Evolutionary conservation across 1,139 yeast genomes (phyloP).

Genomic region (Kurtzmaniella quercitrusa): DNA sequence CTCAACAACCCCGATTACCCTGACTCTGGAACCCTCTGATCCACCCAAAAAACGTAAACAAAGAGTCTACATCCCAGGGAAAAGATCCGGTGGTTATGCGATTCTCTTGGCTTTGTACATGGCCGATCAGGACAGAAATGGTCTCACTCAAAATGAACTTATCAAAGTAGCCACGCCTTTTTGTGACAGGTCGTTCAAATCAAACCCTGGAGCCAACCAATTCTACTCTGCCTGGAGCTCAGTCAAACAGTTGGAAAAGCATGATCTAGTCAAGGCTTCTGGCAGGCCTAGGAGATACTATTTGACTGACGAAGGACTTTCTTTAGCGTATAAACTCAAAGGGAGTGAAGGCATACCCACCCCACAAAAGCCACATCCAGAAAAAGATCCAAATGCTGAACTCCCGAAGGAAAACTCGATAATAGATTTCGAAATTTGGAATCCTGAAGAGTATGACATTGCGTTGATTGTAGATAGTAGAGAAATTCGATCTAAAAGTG

Average conservation of each 20-base stretch:
- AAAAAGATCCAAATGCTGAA: not conserved
- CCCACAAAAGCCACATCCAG: constrained; percentile 1
- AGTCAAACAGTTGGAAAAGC: constrained; percentile 56
- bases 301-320: constrained; percentile 70
- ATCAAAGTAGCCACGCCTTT: constrained; percentile 52
- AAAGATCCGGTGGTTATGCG: constrained; percentile 85
- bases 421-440: constrained; percentile 36
- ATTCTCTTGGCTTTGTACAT: constrained; percentile 62
- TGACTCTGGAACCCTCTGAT: not conserved
- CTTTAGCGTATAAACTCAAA: constrained; percentile 56
- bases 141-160: constrained; percentile 61
- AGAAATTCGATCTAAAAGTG: constrained; percentile 61
- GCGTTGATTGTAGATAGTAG: constrained; percentile 73
- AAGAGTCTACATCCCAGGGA: constrained; percentile 65
- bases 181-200: constrained; percentile 61
- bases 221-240: constrained; percentile 80
- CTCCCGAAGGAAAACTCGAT: constrained; percentile 12
- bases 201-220: constrained; percentile 58
- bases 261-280: constrained; percentile 53
- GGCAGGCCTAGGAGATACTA: constrained; percentile 62
- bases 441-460: constrained; percentile 46
- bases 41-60: constrained; percentile 24
- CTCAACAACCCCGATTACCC: not conserved
- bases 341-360: constrained; percentile 34
- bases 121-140: constrained; percentile 44